These are phyloP conservation scores for Sporothrix inflata DNA, from an alignment of 2,329 filamentous ascomycete species.

Conservation along the genomic window DNA sequence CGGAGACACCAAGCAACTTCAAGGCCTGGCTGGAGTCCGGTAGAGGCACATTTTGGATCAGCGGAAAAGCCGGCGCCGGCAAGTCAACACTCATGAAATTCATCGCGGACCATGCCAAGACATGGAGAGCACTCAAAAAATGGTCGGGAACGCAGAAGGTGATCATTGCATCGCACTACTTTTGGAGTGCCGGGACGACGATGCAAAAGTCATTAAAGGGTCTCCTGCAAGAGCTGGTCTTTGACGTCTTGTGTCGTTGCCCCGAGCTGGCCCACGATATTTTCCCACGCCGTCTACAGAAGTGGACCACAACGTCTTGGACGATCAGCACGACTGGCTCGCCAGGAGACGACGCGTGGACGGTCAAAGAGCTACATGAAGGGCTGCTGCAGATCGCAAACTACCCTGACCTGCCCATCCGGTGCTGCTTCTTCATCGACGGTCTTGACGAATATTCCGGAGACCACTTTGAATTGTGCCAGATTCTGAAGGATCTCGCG, in stretches of 20 bases:
- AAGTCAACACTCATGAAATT: constrained; percentile 31
- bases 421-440: constrained; percentile 28
- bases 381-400: not conserved
- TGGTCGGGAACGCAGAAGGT: not conserved
- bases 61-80: constrained; percentile 25
- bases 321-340: not conserved
- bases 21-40: constrained; percentile 18
- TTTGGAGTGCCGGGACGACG: constrained; percentile 22
- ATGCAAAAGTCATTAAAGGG: constrained; percentile 25
- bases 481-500: not conserved
- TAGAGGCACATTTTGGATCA: constrained; percentile 27
- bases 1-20: not conserved
- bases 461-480: not conserved
- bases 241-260: constrained; percentile 21
- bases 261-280: constrained; percentile 10
- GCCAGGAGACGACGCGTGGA: not conserved
- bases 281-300: constrained; percentile 5
- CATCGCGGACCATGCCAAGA: constrained; percentile 12
- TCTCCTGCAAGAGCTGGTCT: constrained; percentile 23
- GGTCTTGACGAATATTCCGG: constrained; percentile 25
- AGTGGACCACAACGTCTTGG: not conserved
- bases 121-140: not conserved
- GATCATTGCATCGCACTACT: constrained; percentile 17
- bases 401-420: not conserved
- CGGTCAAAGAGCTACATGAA: not conserved